Base-by-base conservation (phyloP, 1,284 basidiomycete species). In the Tilletia setariae region DNA sequence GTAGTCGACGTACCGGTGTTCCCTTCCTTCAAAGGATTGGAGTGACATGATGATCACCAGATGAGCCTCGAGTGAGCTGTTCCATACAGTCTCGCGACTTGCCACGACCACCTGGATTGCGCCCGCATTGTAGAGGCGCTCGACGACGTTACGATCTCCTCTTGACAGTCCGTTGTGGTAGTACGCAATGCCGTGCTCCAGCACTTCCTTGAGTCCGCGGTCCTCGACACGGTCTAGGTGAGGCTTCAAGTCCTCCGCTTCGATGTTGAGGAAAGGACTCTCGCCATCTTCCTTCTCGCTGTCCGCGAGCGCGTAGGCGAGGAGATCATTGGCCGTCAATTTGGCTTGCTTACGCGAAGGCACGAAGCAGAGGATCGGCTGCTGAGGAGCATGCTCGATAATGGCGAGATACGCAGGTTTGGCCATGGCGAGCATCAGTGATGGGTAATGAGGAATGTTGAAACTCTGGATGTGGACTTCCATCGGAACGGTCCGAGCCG, bases 21-120 rank as follows among this genome's bases (percentile, higher is more conserved):
- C 79, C 19, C 77, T 76, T 11, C 82, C 82, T 81, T 98, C 94
- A 79, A 92, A 98, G 69, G 85, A 91, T 82, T 98, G 96, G 0
- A 98, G 92, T 35, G 94, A 94, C 93, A 98, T 97, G 79, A 98
- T 91, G 79, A 99, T 90, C 63, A 98, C 94, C 91, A 98, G 93
- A 84, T 97, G 96, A 69, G 92, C 90, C 0, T 91, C 89, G 40
- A 97, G 88, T 0, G 96, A 94, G 23, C 98, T 86, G 80, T 89
- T 93, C 96, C 96, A 98, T 0, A 93, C 92, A 0, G 91, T 93
- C 78, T 98, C 95, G 85, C 94, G 94, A 16, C 91, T 94, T 0
- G 94, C 95, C 59, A 98, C 89, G 64, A 98, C 85, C 11, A 97
- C 90, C 81, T 96, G 94, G 70, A 98, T 94, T 4, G 94, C 96